Percentiles rank a stretch among this genome's conserved stretches.
Evolutionary conservation across 2,329 filamentous ascomycete genomes (phyloP).

Genomic region (Torrubiellomyces zombiae): DNA sequence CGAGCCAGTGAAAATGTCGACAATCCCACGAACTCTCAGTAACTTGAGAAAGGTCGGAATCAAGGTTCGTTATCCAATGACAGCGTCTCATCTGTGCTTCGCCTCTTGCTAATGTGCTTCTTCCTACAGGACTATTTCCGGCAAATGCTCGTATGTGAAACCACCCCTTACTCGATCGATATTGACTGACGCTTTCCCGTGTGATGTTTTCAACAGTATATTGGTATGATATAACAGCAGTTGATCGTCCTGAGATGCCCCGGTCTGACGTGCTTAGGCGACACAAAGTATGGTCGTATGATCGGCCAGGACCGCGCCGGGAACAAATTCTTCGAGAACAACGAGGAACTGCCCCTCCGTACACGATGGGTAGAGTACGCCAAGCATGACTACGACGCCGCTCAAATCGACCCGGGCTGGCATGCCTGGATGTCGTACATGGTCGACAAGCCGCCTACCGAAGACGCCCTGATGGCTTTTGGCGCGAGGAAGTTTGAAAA

Average conservation of each 20-base stretch:
- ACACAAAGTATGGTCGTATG: slow-evolving; percentile 84
- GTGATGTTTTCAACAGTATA: slow-evolving; percentile 36
- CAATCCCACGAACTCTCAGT: slow-evolving; percentile 65
- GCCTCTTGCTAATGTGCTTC: slow-evolving; percentile 3
- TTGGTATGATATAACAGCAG: slow-evolving; percentile 23
- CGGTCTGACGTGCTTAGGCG: slow-evolving; percentile 39
- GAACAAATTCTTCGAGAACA: slow-evolving; percentile 97
- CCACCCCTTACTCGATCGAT: slow-evolving; percentile 5
- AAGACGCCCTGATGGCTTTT: slow-evolving; percentile 56
- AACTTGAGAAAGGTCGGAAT: slow-evolving; percentile 79
- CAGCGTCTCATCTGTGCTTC: neutral
- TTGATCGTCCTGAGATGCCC: neutral
- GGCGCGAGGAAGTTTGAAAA: slow-evolving; percentile 61
- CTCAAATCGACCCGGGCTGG: slow-evolving; percentile 90
- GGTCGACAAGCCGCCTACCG: slow-evolving; percentile 68
- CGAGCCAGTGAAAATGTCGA: slow-evolving; percentile 56
- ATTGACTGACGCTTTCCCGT: no score
- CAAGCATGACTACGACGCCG: slow-evolving; percentile 64
- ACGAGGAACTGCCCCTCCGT: slow-evolving; percentile 84
- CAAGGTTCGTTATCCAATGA: slow-evolving; percentile 54
- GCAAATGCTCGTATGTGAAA: slow-evolving; percentile 74
- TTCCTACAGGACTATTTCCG: slow-evolving; percentile 61
- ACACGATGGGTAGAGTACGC: slow-evolving; percentile 98
- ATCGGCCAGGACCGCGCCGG: slow-evolving; percentile 78
- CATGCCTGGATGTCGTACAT: slow-evolving; percentile 95